Evolutionary conservation across 768 basidiomycete species (phyloP).

Genomic region (Tricholomella constricta): DNA sequence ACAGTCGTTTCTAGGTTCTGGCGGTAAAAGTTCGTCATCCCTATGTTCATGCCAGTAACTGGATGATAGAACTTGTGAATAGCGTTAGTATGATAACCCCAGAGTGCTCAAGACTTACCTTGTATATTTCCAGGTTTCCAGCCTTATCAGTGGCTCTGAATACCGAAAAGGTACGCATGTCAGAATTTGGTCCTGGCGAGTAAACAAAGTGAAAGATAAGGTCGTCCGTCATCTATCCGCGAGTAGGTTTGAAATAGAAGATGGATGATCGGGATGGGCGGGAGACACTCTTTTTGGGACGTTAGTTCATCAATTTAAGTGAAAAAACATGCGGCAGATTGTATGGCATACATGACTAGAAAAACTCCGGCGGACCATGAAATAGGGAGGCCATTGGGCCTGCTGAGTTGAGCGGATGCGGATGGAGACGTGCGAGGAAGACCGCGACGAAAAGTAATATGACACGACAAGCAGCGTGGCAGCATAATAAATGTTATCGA

Average conservation of each 20-base stretch:
- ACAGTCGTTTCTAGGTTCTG: constrained; percentile 43
- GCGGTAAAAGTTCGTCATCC: constrained; percentile 50
- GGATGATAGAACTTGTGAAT: constrained; percentile 46
- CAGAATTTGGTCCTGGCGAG: constrained; percentile 27
- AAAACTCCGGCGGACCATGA: constrained; percentile 2
- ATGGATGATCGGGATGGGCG: background rate
- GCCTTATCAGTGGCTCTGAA: constrained; percentile 22
- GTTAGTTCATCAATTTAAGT: background rate
- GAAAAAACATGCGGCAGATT: constrained; percentile 4
- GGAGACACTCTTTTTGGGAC: background rate
- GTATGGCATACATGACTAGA: background rate
- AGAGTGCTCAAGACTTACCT: constrained; percentile 25
- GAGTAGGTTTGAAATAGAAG: background rate
- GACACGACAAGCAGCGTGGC: constrained; percentile 3
- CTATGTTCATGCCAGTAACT: constrained; percentile 39
- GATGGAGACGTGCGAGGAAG: constrained; percentile 1
- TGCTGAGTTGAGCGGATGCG: constrained; percentile 3
- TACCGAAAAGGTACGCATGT: constrained; percentile 48
- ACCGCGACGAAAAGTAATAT: background rate
- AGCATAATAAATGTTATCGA: constrained; percentile 1
- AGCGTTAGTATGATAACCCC: background rate
- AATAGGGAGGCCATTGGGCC: background rate
- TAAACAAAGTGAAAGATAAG: constrained; percentile 41
- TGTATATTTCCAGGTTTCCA: constrained; percentile 43
- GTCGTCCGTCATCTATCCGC: constrained; percentile 19